These are phyloP conservation scores for Apium graveolens DNA, from an alignment of 129 eudicot species.

Conservation along the genomic window DNA sequence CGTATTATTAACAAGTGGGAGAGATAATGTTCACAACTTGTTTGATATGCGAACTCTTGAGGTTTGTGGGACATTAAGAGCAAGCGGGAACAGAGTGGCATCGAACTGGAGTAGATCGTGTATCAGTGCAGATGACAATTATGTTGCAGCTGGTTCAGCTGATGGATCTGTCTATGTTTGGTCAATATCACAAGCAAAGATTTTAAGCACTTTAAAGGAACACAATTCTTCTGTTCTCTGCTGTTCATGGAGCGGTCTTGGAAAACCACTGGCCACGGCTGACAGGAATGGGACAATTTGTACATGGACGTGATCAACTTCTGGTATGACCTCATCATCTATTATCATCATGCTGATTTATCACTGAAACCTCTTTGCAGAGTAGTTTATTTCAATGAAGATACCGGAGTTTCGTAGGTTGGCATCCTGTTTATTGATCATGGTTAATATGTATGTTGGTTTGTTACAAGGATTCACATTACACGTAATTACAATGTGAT, in stretches of 20 bases:
- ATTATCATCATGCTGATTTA: neutral
- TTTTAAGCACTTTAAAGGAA: slow-evolving; percentile 78
- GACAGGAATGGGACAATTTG: slow-evolving; percentile 76
- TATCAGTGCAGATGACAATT: slow-evolving; percentile 80
- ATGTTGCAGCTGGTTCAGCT: slow-evolving; percentile 87
- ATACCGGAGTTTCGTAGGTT: neutral
- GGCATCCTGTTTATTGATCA: neutral
- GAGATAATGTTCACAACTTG: slow-evolving; percentile 82
- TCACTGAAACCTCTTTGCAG: neutral
- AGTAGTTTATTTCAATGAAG: neutral
- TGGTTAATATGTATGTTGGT: neutral
- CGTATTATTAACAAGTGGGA: slow-evolving; percentile 73
- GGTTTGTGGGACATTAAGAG: slow-evolving; percentile 63
- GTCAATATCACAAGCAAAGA: slow-evolving; percentile 52
- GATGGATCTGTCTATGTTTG: slow-evolving; percentile 82
- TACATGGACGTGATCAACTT: slow-evolving; percentile 47
- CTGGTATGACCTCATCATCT: neutral
- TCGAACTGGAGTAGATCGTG: slow-evolving; percentile 97
- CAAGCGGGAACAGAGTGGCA: slow-evolving; percentile 75
- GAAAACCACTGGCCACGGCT: slow-evolving; percentile 78
- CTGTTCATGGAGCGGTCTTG: slow-evolving; percentile 88
- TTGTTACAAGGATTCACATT: neutral
- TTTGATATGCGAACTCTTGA: slow-evolving; percentile 76
- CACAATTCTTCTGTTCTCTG: slow-evolving; percentile 61
- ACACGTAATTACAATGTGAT: neutral